Evolutionary conservation across 371 early-diverging fungal genomes (phyloP).

Genomic region (Lichtheimia ornata): DNA sequence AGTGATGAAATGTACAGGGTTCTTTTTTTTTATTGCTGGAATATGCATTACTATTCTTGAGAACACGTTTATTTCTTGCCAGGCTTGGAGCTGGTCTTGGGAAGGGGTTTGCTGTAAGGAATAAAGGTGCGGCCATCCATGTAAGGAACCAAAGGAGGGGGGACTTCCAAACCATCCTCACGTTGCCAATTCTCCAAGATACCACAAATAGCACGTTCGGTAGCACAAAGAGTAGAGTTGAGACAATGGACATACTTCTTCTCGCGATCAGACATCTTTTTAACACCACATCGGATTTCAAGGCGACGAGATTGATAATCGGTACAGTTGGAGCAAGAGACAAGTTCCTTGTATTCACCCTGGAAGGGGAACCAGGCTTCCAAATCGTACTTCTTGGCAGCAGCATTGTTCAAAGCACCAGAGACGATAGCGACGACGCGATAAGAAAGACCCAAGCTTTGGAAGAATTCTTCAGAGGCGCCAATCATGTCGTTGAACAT

Average conservation of each 20-base stretch:
- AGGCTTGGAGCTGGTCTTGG: slow-evolving; percentile 27
- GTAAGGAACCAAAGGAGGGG: slow-evolving; percentile 86
- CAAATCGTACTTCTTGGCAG: slow-evolving; percentile 99
- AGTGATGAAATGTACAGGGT: too few species aligned
- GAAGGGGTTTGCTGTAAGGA: slow-evolving; percentile 69
- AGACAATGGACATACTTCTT: slow-evolving; percentile 99
- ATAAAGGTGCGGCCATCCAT: slow-evolving; percentile 94
- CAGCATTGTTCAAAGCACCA: slow-evolving; percentile 99
- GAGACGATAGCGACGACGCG: slow-evolving; percentile 96
- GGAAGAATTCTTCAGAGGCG: slow-evolving; percentile 95
- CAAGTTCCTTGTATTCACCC: slow-evolving; percentile 98
- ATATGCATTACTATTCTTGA: neutral
- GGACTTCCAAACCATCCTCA: slow-evolving; percentile 84
- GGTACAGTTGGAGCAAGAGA: slow-evolving; percentile 99
- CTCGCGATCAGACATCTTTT: slow-evolving; percentile 94
- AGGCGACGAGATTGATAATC: slow-evolving; percentile 97
- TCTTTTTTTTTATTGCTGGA: neutral
- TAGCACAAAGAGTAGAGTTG: slow-evolving; percentile 98
- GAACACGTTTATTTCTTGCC: slow-evolving; percentile 21
- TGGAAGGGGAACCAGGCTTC: slow-evolving; percentile 99
- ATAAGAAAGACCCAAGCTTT: slow-evolving; percentile 94
- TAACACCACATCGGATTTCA: slow-evolving; percentile 97
- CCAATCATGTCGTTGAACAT: slow-evolving; percentile 98
- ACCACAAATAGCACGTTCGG: slow-evolving; percentile 98
- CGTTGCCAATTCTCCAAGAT: slow-evolving; percentile 99